phyloP scores from a whole-genome alignment of 495 filamentous ascomycete genomes.

The Penicillium psychrofluorescens region DNA sequence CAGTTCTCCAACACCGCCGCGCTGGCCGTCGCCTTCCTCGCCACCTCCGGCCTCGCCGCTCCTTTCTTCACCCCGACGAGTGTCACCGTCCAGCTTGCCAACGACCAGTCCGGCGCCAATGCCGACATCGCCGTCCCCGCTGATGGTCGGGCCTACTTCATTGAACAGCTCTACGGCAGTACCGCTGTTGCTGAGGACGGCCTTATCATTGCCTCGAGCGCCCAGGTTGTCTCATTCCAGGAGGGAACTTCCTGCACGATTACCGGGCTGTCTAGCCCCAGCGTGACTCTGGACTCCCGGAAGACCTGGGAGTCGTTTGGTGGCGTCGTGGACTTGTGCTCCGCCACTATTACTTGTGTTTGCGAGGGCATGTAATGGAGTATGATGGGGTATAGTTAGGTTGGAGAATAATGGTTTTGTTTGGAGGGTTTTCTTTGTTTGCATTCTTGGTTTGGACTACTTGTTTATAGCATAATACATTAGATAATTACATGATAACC shows the following conservation, averaged over 20 bases:
- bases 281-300: slow-evolving; percentile 2
- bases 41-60: slow-evolving; percentile 5
- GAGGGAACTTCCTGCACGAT: slow-evolving; percentile 13
- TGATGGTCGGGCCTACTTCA: slow-evolving; percentile 11
- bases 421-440: too few relatives aligned
- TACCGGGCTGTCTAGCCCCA: slow-evolving; percentile 3
- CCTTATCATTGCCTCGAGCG: slow-evolving; percentile 18
- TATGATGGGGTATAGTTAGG: too few relatives aligned
- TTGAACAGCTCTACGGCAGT: slow-evolving; percentile 17
- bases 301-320: slow-evolving; percentile 6
- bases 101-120: slow-evolving; percentile 13
- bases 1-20: slow-evolving; percentile 10
- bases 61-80: background rate
- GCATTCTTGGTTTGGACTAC: too few relatives aligned
- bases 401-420: too few relatives aligned
- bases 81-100: slow-evolving; percentile 15
- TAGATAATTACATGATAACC: too few relatives aligned
- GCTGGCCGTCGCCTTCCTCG: slow-evolving; percentile 9
- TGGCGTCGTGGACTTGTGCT: slow-evolving; percentile 9
- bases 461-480: too few relatives aligned
- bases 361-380: slow-evolving; percentile 9
- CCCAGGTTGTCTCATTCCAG: slow-evolving; percentile 11
- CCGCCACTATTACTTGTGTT: slow-evolving; percentile 10
- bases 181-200: slow-evolving; percentile 11
- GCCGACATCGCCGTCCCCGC: slow-evolving; percentile 11